Percentiles rank a stretch among this genome's conserved stretches.
phyloP scores from a whole-genome alignment of 106 monocot genomes.

The Dendrobium officinale region DNA sequence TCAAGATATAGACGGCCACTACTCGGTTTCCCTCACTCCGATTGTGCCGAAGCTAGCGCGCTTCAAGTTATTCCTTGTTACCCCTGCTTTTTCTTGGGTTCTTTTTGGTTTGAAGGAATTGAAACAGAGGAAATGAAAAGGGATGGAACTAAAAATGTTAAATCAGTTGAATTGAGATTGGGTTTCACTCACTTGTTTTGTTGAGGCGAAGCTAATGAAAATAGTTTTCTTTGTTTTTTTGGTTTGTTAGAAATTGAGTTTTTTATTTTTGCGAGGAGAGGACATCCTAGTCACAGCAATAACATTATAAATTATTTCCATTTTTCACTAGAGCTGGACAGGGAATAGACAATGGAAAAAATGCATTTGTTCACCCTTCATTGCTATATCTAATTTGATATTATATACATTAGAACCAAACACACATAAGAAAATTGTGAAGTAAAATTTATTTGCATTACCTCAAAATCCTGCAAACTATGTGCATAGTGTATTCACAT shows the following conservation, averaged over 20 bases:
- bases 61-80: not conserved
- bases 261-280: too few relatives aligned
- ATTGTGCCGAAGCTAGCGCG: not conserved
- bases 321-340: too few relatives aligned
- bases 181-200: not conserved
- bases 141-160: not conserved
- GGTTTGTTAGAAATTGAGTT: not conserved
- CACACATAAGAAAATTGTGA: too few relatives aligned
- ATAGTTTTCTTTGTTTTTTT: not conserved
- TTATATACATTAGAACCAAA: too few relatives aligned
- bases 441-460: too few relatives aligned
- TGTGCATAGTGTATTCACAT: too few relatives aligned
- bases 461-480: too few relatives aligned
- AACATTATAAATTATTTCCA: too few relatives aligned
- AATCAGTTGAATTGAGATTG: not conserved
- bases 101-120: not conserved
- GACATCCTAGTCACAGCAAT: too few relatives aligned
- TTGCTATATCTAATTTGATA: too few relatives aligned
- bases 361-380: too few relatives aligned
- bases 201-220: not conserved
- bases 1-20: not conserved
- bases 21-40: not conserved
- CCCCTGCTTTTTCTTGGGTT: not conserved
- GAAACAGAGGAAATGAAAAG: not conserved
- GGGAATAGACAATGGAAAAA: too few relatives aligned